Conservation (phyloP, 805 yeast genomes). For the Saturnispora hagleri region DNA sequence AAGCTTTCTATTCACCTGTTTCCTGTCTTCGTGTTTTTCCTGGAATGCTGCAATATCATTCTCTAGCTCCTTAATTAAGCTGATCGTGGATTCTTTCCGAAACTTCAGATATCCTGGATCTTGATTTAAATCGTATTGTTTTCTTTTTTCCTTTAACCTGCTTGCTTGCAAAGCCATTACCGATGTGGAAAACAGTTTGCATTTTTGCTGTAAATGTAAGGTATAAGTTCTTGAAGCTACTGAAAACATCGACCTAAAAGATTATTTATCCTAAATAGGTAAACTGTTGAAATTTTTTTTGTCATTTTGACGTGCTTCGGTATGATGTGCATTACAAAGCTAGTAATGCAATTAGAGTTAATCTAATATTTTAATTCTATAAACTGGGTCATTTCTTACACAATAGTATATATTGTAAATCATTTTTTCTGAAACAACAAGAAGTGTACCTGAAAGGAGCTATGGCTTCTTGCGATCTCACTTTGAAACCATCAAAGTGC, state of each 20-base stretch:
- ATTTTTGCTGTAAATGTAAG: neutral
- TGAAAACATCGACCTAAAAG: neutral
- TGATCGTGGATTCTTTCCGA: neutral
- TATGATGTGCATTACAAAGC: neutral
- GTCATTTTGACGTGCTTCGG: neutral
- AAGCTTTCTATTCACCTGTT: neutral
- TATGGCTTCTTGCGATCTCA: neutral
- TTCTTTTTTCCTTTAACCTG: neutral
- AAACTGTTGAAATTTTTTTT: neutral
- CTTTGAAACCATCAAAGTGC: conserved; percentile 4
- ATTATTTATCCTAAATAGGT: neutral
- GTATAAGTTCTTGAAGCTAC: neutral
- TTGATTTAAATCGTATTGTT: neutral
- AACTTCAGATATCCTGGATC: conserved; percentile 3
- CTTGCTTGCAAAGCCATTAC: neutral
- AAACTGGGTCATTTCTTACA: neutral
- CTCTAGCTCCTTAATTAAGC: neutral
- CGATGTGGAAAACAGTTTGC: neutral
- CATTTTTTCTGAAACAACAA: neutral
- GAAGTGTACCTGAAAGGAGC: neutral
- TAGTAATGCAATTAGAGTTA: neutral
- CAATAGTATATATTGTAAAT: neutral
- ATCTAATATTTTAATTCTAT: neutral
- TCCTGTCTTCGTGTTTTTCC: neutral
- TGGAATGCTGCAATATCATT: neutral